Conservation (phyloP, 1,284 basidiomycete species). For the Ustilago loliicola region DNA sequence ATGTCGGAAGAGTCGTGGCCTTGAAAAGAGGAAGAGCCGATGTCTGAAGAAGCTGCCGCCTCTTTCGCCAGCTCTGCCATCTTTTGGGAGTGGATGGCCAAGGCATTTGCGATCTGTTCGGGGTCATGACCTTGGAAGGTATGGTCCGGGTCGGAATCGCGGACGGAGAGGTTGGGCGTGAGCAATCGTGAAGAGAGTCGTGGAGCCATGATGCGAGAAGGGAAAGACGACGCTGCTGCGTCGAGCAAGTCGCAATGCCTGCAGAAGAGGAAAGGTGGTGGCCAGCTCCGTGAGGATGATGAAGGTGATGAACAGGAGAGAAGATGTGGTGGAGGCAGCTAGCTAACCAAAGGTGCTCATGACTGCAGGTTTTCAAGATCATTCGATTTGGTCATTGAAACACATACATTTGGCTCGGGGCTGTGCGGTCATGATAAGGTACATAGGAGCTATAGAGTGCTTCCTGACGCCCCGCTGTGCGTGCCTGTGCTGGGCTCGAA, state of each 20-base stretch:
- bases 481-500: constrained; percentile 7
- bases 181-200: constrained; percentile 1
- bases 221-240: constrained; percentile 15
- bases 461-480: constrained; percentile 13
- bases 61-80: constrained; percentile 41
- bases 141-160: constrained; percentile 26
- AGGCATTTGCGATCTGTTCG: constrained; percentile 42
- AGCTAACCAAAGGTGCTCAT: not conserved
- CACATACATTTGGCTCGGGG: not conserved
- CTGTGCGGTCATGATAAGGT: not conserved
- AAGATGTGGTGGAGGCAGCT: not conserved
- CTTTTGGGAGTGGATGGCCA: constrained; percentile 39
- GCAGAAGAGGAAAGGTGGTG: not conserved
- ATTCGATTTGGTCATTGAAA: not conserved
- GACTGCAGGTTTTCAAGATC: not conserved
- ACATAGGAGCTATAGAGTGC: not conserved
- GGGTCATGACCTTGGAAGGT: constrained; percentile 52
- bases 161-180: not conserved
- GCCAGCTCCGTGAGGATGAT: not conserved
- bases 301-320: constrained; percentile 4
- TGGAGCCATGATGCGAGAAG: constrained; percentile 24
- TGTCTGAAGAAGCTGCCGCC: constrained; percentile 6
- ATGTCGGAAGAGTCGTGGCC: constrained; percentile 46
- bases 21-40: constrained; percentile 18
- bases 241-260: not conserved